Conservation (phyloP, 805 yeast species). For the Hanseniaspora meyeri region DNA sequence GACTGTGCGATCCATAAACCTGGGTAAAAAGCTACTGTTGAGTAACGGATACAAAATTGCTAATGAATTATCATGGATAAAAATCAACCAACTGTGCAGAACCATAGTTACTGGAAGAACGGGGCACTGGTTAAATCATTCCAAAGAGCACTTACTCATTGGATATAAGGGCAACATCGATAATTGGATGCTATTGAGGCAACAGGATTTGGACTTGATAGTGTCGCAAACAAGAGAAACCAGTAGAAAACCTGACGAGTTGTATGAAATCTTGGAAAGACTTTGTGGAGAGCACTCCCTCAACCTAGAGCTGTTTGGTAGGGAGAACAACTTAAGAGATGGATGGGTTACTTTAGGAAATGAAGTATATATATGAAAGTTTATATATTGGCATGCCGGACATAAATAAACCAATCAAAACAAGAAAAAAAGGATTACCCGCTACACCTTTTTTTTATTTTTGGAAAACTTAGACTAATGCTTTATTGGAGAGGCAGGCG, state of each 20-base stretch:
- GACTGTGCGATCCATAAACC: conserved; percentile 83
- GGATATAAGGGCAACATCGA: conserved; percentile 70
- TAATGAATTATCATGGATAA: conserved; percentile 83
- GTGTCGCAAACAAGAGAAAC: conserved; percentile 81
- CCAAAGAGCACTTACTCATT: conserved; percentile 78
- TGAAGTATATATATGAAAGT: conserved; percentile 42
- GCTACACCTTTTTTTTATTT: background rate
- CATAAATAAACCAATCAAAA: background rate
- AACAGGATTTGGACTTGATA: conserved; percentile 61
- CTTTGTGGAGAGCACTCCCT: conserved; percentile 65
- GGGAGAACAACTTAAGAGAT: conserved; percentile 71
- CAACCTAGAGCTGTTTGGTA: conserved; percentile 80
- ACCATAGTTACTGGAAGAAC: conserved; percentile 93
- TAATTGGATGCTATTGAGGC: conserved; percentile 45
- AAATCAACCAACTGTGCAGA: conserved; percentile 72
- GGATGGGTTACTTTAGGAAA: conserved; percentile 90
- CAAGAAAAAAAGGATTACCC: background rate
- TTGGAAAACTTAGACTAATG: background rate
- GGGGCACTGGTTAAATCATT: conserved; percentile 94
- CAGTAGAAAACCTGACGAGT: conserved; percentile 82
- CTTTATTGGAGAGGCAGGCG: no score
- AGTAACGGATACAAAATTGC: conserved; percentile 73
- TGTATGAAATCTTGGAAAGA: conserved; percentile 74
- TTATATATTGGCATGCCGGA: background rate
- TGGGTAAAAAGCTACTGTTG: conserved; percentile 62